Evolutionary conservation across 2,329 filamentous ascomycete genomes (phyloP), one percentile per base, ranked within the genome.

Genomic region (Ophiostoma novo-ulmi): DNA sequence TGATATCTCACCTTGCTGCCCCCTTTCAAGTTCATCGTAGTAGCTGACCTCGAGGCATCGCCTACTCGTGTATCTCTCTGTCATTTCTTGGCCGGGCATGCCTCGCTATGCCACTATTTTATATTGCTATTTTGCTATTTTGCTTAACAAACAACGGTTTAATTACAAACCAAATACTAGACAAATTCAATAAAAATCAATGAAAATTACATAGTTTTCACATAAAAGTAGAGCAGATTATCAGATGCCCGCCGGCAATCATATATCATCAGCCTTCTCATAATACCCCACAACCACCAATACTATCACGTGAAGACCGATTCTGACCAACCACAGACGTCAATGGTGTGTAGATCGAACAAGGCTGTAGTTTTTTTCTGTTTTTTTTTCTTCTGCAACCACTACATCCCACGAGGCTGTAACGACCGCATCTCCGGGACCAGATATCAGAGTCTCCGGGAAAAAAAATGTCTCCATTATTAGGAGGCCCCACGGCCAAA

Each of bases 341-440:
- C 14, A 36, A n/a, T 65, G 63, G 8, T 1, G 26, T 65, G 26
- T 65, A 26, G 52, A 58, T 58, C 63, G 17, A 20, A 22, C 63
- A 14, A 64, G 61, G 61, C 36, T 65, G 35, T 22, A 36, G n/a
- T n/a, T 65, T 41, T 65, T 41, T 20, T 39, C 14, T 14, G 5
- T 65, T 22, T 65, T 41, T 65, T 65, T 39, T 39, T 65, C 13
- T 39, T 55, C 17, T 55, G 48, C 22, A 58, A 26, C n/a, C 52
- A 58, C 10, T 13, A 17, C 44, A 48, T 13, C 39, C 39, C 6
- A 17, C 64, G 22, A 66, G 64, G 64, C 64, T 41, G 64, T 66
- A 20, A 55, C 52, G 8, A 10, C 38, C 10, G 7, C 38, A 22
- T 17, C 20, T 1, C 6, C 17, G 17, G 17, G 17, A 58, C 4